A percentile compares a stretch with the other conserved stretches of the same genome.
These are phyloP conservation scores for Fusarium sp. DNA, from an alignment of 2,329 filamentous ascomycete species.

Conservation along the genomic window DNA sequence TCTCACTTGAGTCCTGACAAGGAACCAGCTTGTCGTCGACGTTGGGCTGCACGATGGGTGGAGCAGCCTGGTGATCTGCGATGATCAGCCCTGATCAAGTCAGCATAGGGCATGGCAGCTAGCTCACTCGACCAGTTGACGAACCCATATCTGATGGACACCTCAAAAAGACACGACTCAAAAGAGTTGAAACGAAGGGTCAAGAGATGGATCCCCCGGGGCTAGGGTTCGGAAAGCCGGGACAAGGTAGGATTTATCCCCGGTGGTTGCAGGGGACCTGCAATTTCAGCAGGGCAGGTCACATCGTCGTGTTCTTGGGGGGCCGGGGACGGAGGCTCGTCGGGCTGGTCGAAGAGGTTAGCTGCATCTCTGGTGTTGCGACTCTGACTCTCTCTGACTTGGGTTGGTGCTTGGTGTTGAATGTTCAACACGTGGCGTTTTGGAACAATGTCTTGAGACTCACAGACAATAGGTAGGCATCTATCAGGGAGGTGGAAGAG, in stretches of 20 bases:
- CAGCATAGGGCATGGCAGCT: background rate
- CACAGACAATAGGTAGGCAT: background rate
- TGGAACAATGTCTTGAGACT: background rate
- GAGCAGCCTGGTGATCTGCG: background rate
- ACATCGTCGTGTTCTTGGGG: background rate
- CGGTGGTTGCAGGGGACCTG: background rate
- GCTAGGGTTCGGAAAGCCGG: background rate
- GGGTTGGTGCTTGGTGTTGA: background rate
- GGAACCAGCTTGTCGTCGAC: background rate
- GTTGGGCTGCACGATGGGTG: background rate
- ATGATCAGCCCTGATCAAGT: background rate
- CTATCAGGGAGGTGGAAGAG: background rate
- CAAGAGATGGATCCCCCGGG: background rate
- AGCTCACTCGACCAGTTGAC: background rate
- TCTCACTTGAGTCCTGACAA: background rate
- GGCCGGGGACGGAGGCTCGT: background rate
- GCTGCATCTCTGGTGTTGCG: background rate
- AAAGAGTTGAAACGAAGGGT: background rate
- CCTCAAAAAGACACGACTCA: background rate
- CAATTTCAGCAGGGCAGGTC: slow-evolving; percentile 7
- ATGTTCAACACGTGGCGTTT: background rate
- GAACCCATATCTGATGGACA: background rate
- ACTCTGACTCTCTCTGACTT: background rate
- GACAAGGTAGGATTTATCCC: slow-evolving; percentile 4
- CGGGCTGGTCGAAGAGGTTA: background rate